Evolutionary conservation across 257 asterid genomes (phyloP), one percentile per base, ranked within the genome.

Genomic region (Fraxinus quadrangulata): DNA sequence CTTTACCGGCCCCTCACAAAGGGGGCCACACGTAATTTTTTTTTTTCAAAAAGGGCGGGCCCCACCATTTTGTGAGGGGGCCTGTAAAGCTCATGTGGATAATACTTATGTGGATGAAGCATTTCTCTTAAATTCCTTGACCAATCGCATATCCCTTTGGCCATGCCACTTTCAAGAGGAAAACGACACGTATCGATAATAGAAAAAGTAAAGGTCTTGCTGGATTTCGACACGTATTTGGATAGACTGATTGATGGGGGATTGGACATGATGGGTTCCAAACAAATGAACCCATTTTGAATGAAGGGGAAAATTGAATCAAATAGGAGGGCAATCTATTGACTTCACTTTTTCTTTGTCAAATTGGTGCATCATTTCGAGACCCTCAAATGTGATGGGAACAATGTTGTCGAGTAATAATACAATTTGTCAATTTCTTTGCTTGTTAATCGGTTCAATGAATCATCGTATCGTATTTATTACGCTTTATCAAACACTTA

Each of bases 151-250:
- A n/a, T 40, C 11, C 24, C 37, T 14, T 1, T 24, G 4, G 26
- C 30, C 56, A 39, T 63, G 76, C 4, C 11, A 28, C 54, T 36
- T 72, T 81, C 88, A 81, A 81, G 65, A 74, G 66, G 40, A 81
- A 17, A 61, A 11, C 85, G 88, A 84, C 79, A 84, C 87, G 87
- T 81, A 23, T 71, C n/a, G 67, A 78, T 5, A 33, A 34, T 75
- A 73, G 68, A 75, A 78, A 56, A 14, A 39, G 33, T 24, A 34
- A 1, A 31, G 33, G 45, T 0, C 16, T 1, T 16, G 4, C n/a
- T 63, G 3, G 70, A 81, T 47, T 0, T 81, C 79, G 80, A 84
- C 85, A 81, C 88, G 78, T 76, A 59, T 40, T 16, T 7, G 33
- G 34, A 51, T 42, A 77, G 78, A 77, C 70, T 77, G 84, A 78